A percentile compares a stretch with the other conserved stretches of the same genome.
Conservation (phyloP, 257 asterid species). For the Solanum clarkiae region DNA sequence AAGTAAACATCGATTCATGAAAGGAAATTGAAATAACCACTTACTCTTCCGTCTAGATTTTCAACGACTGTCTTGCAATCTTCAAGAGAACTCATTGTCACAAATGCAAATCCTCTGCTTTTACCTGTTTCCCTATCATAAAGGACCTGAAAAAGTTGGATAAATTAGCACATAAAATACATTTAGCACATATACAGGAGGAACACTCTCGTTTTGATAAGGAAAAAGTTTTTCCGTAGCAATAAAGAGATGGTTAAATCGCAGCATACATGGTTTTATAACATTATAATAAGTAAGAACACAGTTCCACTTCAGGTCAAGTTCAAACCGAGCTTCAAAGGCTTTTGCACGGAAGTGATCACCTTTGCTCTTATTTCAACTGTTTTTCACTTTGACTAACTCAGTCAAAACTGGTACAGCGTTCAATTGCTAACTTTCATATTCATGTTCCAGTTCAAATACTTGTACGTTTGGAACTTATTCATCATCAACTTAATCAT, state of each 20-base stretch:
- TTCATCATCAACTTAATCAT: not conserved
- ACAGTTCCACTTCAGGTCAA: not conserved
- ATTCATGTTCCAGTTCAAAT: not conserved
- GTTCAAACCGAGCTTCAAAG: not conserved
- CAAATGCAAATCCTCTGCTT: constrained; percentile 95
- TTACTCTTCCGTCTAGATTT: constrained; percentile 80
- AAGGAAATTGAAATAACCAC: not conserved
- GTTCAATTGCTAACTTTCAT: not conserved
- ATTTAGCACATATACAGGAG: not conserved
- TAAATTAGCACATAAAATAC: not conserved
- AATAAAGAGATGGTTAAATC: not conserved
- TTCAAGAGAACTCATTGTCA: constrained; percentile 77
- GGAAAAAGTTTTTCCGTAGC: not conserved
- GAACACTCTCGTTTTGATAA: not conserved
- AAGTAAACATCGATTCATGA: not conserved
- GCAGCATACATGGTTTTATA: not conserved
- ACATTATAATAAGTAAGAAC: not conserved
- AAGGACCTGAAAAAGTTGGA: constrained; percentile 46
- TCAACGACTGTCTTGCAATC: constrained; percentile 65
- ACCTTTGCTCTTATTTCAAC: not conserved
- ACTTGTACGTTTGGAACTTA: not conserved
- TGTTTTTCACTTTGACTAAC: not conserved
- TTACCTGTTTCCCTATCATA: constrained; percentile 68
- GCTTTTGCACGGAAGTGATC: not conserved
- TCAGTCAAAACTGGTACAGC: not conserved